Base-by-base conservation (phyloP, 371 early-diverging fungal genomes). In the Mortierella sp. region DNA sequence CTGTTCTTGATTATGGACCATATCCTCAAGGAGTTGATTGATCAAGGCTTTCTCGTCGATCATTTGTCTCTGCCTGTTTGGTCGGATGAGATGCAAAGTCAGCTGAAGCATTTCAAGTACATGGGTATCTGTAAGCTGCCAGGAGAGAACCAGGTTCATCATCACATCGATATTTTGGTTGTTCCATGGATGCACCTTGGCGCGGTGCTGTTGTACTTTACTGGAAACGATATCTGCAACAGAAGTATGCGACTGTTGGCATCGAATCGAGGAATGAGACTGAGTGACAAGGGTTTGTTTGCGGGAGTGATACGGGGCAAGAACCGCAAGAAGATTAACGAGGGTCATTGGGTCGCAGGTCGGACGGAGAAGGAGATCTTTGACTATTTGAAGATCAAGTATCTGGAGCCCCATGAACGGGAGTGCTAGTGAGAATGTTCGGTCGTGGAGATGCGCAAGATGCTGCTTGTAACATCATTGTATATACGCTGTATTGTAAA, bases 211-310 rank as follows among this genome's bases (percentile, higher is more conserved):
- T 12, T 75, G 4, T 69, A 69, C 19, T 75, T 75, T 11, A 75
- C 76, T 0, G 76, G 76, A 3, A 75, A 75, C 7, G 76, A 75
- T 23, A 69, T 75, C 12, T 75, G 64, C 19, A 75, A 75, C 52
- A 55, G 69, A 11, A 62, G 63, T 30, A 68, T 75, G 69, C 60
- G 69, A 2, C 43, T 64, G 17, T 43, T 64, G 55, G 76, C 76
- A 32, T 30, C 56, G 15, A 68, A 69, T 28, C 55, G 70, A 9
- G 69, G 64, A 1, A 75, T 75, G 76, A 50, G 61, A 1, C 39
- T 75, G 42, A 69, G 61, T 23, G 76, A 75, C 49, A 75, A 75
- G 28, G 76, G 76, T 0, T 31, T 75, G 26, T 75, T 68, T 34
- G 57, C 23, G n/a, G 56, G 48, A 6, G 64, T 69, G 21, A 31